Conservation (phyloP, 1,284 basidiomycete species). For the Cerioporus squamosus region DNA sequence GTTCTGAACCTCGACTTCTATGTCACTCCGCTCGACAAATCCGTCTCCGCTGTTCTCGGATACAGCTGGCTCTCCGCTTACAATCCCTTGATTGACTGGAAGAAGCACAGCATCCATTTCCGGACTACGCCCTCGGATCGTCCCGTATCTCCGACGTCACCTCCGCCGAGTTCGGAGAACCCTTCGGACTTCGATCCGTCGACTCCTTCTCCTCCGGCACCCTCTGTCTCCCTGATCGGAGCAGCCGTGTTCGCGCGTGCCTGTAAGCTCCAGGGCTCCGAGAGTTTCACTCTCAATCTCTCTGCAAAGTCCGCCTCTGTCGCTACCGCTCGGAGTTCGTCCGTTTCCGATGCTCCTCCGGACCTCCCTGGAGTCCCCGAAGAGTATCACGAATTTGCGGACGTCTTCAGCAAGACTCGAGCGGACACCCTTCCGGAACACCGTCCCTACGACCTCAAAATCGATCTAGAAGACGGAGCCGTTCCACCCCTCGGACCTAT, state of each 20-base stretch:
- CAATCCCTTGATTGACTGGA: constrained; percentile 5
- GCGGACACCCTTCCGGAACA: constrained; percentile 17
- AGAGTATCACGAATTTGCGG: constrained; percentile 18
- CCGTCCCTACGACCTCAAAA: constrained; percentile 14
- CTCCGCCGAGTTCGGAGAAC: not conserved
- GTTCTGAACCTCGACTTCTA: constrained; percentile 5
- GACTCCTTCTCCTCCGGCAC: not conserved
- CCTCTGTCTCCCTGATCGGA: constrained; percentile 9
- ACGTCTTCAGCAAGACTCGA: constrained; percentile 16
- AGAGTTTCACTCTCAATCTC: constrained; percentile 11
- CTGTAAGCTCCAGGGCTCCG: constrained; percentile 6
- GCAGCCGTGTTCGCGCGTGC: constrained; percentile 14
- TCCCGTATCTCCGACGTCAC: not conserved
- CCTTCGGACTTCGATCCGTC: not conserved
- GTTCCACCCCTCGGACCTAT: constrained; percentile 21
- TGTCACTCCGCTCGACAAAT: constrained; percentile 11
- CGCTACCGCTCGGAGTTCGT: not conserved
- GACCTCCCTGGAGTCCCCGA: constrained; percentile 26
- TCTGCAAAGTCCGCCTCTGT: not conserved
- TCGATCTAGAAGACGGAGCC: constrained; percentile 17
- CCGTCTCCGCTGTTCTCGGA: constrained; percentile 1
- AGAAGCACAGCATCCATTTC: not conserved
- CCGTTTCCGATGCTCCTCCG: constrained; percentile 16
- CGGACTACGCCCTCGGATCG: not conserved
- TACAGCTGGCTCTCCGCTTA: constrained; percentile 1